Evolutionary conservation across 495 filamentous ascomycete genomes (phyloP).

Genomic region (Pyronema domesticum): DNA sequence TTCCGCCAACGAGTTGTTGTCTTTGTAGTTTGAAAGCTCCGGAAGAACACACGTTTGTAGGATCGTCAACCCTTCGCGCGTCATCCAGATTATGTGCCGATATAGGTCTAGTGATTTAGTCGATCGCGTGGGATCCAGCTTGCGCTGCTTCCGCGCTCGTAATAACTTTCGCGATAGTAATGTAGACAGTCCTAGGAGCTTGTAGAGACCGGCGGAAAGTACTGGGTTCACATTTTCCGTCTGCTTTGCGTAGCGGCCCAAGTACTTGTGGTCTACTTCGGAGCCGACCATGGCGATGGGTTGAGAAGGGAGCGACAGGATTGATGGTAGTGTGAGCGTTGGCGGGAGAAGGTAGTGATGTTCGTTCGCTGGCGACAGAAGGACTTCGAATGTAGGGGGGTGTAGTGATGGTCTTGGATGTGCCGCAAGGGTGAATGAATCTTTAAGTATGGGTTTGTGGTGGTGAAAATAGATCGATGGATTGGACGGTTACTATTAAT

Average conservation of each 20-base stretch:
- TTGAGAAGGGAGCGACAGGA: background rate
- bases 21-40: slow-evolving; percentile 41
- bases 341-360: slow-evolving; percentile 1
- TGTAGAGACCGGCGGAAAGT: slow-evolving; percentile 66
- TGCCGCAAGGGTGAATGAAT: background rate
- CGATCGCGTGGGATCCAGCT: slow-evolving; percentile 57
- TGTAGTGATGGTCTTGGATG: background rate
- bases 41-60: slow-evolving; percentile 75
- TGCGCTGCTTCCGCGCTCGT: slow-evolving; percentile 65
- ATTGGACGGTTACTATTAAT: background rate
- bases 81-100: slow-evolving; percentile 89
- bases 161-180: slow-evolving; percentile 72
- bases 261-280: slow-evolving; percentile 91
- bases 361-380: background rate
- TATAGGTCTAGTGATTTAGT: slow-evolving; percentile 70
- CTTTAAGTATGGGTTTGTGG: background rate
- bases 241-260: slow-evolving; percentile 65
- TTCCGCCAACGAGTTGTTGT: slow-evolving; percentile 28
- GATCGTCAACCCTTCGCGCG: slow-evolving; percentile 74
- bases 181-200: slow-evolving; percentile 76
- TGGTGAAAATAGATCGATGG: background rate
- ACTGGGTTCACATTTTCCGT: slow-evolving; percentile 54
- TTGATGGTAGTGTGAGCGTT: background rate
- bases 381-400: background rate
- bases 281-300: slow-evolving; percentile 63